Base-by-base conservation (phyloP, 2,329 filamentous ascomycete species). In the Westerdykella aurantiaca region DNA sequence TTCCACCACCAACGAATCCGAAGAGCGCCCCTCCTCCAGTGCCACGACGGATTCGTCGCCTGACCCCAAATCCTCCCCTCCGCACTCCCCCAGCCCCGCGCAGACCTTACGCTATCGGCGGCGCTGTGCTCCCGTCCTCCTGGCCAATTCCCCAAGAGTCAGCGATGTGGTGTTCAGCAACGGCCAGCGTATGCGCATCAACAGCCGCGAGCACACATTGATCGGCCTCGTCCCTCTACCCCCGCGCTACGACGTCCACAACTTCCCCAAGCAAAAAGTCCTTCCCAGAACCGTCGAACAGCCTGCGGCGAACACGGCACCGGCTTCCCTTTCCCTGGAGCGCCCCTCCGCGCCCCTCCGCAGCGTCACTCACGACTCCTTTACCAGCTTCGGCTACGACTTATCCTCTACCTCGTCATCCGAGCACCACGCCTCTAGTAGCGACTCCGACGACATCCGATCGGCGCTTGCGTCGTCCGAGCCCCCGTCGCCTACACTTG, bases 101-200 rank as follows among this genome's bases (percentile, higher is more conserved):
- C 70, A 73, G 41, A 50, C 58, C 12, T 61, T 69, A 33, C 69
- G 73, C 42, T 75, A 75, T 58, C 68, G 71, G 41, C 66, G 69
- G 6, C 68, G 72, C 23, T 75, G 72, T 50, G 67, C 72, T 40
- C 73, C 73, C 2, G 60, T 73, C 5, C 55, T 76, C 11, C 63
- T 69, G 6, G 63, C 64, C 17, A 67, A 69, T 34, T 69, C 72
- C 2, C 65, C 69, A 2, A 64, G 73, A 29, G 69, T 72, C 0
- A 72, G 67, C 56, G 69, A 73, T 44, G 63, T 75, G n/a, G 58
- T 75, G 6, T 70, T 72, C 48, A 56, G 48, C 40, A 55, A 66
- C 23, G 71, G 70, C 37, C 59, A 62, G 40, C 69, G 72, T 34
- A 56, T 72, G 49, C 69, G 67, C 41, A 68, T 75, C 56, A 70